Conservation (phyloP, 805 yeast genomes). For the Nakazawaea peltata region DNA sequence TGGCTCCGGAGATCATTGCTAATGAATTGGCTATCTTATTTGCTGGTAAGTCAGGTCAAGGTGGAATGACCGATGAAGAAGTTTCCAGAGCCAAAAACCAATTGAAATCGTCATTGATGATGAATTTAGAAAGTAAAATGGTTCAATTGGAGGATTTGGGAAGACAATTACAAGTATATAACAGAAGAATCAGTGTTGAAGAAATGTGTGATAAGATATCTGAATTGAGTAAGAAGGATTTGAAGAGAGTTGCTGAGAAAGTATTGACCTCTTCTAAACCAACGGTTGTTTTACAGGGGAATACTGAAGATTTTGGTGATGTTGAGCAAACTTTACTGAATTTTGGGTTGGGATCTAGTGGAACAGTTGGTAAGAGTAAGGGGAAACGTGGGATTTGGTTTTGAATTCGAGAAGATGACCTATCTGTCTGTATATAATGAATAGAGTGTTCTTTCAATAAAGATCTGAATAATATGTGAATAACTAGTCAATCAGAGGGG, state of each 20-base stretch:
- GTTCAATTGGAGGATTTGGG: conserved; percentile 96
- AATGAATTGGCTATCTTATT: conserved; percentile 43
- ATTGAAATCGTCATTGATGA: conserved; percentile 74
- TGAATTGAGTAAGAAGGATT: conserved; percentile 54
- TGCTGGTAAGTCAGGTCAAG: conserved; percentile 39
- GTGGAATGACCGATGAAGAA: conserved; percentile 62
- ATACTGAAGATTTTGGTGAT: conserved; percentile 77
- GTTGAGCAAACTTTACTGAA: conserved; percentile 53
- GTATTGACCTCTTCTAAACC: conserved; percentile 72
- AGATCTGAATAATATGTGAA: not conserved
- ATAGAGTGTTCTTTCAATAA: too few species aligned
- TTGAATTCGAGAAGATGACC: not conserved
- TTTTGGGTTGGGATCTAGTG: conserved; percentile 60
- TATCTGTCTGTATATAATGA: not conserved
- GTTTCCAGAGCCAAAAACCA: conserved; percentile 89
- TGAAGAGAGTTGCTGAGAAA: conserved; percentile 64
- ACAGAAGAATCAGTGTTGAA: conserved; percentile 59
- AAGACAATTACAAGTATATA: conserved; percentile 84
- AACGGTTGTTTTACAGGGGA: conserved; percentile 84
- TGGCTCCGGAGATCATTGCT: conserved; percentile 72
- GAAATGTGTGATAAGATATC: conserved; percentile 83
- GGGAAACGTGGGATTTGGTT: conserved; percentile 11
- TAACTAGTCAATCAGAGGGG: not conserved
- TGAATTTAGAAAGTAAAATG: conserved; percentile 89
- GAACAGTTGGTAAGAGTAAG: not conserved